These are phyloP conservation scores for Chrysoporthe cubensis DNA, from an alignment of 2,329 filamentous ascomycete genomes.

Conservation along the genomic window DNA sequence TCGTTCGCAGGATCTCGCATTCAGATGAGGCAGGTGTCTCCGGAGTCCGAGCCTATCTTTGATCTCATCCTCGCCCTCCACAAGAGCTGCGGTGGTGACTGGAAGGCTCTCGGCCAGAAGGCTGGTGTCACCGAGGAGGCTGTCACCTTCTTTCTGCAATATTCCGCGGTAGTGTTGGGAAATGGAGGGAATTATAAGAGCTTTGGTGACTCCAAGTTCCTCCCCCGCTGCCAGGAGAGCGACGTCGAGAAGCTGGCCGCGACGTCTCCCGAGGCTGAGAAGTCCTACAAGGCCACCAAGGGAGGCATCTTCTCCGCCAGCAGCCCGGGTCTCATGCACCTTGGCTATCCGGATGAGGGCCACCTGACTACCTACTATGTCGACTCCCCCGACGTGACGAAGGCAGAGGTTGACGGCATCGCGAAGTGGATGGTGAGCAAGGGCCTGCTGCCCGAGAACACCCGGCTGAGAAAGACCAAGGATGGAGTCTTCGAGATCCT, in stretches of 20 bases:
- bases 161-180: conserved; percentile 77
- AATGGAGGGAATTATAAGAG: conserved; percentile 87
- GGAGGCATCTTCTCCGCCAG: conserved; percentile 74
- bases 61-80: conserved; percentile 79
- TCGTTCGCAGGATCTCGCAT: conserved; percentile 78
- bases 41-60: conserved; percentile 80
- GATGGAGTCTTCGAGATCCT: conserved; percentile 71
- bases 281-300: conserved; percentile 68
- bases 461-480: conserved; percentile 68
- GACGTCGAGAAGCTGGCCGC: conserved; percentile 68
- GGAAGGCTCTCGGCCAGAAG: conserved; percentile 68
- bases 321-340: conserved; percentile 68
- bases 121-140: conserved; percentile 67
- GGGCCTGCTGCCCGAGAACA: conserved; percentile 75
- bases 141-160: conserved; percentile 72
- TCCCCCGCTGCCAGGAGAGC: conserved; percentile 70
- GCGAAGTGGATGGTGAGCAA: conserved; percentile 75
- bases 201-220: conserved; percentile 83
- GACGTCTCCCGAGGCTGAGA: conserved; percentile 62
- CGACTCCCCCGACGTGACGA: conserved; percentile 72
- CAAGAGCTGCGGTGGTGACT: conserved; percentile 69
- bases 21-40: conserved; percentile 79
- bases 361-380: conserved; percentile 86
- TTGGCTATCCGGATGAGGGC: conserved; percentile 75
- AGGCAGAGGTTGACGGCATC: conserved; percentile 73